Evolutionary conservation across 208 protist species (phyloP).

Genomic region (Trypanosoma avium): DNA sequence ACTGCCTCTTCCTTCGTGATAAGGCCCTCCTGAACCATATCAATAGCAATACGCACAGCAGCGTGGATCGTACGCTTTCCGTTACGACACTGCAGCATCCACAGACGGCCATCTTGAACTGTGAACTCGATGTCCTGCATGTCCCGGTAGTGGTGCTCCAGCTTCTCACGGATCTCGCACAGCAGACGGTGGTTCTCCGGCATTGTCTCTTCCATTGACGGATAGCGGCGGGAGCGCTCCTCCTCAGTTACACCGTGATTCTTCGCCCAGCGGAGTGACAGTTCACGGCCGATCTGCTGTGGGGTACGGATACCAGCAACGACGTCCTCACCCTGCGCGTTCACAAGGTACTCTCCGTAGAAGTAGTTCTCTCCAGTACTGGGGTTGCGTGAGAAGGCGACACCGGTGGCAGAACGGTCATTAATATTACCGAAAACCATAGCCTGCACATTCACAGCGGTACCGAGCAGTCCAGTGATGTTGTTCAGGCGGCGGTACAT

Average conservation of each 20-base stretch:
- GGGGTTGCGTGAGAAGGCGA: constrained; percentile 94
- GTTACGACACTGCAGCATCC: constrained; percentile 94
- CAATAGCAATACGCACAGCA: constrained; percentile 84
- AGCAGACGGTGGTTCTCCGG: constrained; percentile 88
- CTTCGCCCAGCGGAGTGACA: constrained; percentile 69
- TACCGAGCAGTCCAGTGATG: constrained; percentile 91
- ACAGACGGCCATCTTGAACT: constrained; percentile 93
- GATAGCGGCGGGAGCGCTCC: constrained; percentile 58
- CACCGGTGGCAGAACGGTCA: constrained; percentile 91
- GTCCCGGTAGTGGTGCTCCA: constrained; percentile 93
- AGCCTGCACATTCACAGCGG: constrained; percentile 94
- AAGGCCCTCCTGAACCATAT: constrained; percentile 92
- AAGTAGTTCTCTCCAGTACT: constrained; percentile 91
- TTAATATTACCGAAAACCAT: constrained; percentile 97
- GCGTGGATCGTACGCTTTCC: constrained; percentile 94
- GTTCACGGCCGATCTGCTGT: constrained; percentile 69
- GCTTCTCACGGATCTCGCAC: constrained; percentile 62
- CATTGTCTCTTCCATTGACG: constrained; percentile 85
- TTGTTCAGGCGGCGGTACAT: constrained; percentile 91
- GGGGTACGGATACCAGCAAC: constrained; percentile 95
- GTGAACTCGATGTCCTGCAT: constrained; percentile 98
- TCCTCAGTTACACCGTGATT: constrained; percentile 69
- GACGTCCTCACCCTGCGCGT: constrained; percentile 96
- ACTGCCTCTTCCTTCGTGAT: constrained; percentile 91
- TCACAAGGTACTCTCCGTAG: constrained; percentile 95